phyloP scores from a whole-genome alignment of 2,329 filamentous ascomycete genomes.

The Dichotomopilus funicola region DNA sequence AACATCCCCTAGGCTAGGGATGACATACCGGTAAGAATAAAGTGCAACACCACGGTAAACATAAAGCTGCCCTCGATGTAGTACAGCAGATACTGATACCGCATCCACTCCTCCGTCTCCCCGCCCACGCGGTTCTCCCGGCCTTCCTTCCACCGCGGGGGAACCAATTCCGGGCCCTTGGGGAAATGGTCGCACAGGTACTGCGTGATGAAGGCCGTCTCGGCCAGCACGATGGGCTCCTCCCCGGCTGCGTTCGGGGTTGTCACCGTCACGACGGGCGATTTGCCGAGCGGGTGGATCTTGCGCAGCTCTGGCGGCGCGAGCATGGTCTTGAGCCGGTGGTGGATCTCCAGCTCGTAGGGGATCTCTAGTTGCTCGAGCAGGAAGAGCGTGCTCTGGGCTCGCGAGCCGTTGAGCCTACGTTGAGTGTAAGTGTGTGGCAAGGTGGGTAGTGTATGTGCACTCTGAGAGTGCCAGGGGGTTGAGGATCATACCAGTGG shows the following conservation, averaged over 20 bases:
- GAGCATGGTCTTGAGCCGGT: constrained; percentile 51
- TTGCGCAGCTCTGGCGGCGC: constrained; percentile 71
- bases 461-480: not conserved
- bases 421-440: not conserved
- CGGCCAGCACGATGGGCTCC: constrained; percentile 60
- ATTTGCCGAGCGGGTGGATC: constrained; percentile 81
- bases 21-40: constrained; percentile 50
- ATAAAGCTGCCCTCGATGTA: constrained; percentile 83
- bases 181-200: constrained; percentile 66
- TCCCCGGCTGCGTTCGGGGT: constrained; percentile 27
- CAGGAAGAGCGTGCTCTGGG: constrained; percentile 79
- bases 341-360: constrained; percentile 76
- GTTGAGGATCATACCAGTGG: constrained; percentile 13
- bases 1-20: not conserved
- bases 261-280: constrained; percentile 67
- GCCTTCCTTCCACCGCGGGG: constrained; percentile 50
- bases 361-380: constrained; percentile 73
- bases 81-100: constrained; percentile 56
- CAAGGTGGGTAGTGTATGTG: not conserved
- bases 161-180: constrained; percentile 42
- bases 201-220: constrained; percentile 74
- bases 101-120: constrained; percentile 54
- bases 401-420: constrained; percentile 78
- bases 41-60: constrained; percentile 56
- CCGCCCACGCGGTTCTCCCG: constrained; percentile 51